Evolutionary conservation across 305 asterid species (phyloP).

Genomic region (Rubia peregrina): DNA sequence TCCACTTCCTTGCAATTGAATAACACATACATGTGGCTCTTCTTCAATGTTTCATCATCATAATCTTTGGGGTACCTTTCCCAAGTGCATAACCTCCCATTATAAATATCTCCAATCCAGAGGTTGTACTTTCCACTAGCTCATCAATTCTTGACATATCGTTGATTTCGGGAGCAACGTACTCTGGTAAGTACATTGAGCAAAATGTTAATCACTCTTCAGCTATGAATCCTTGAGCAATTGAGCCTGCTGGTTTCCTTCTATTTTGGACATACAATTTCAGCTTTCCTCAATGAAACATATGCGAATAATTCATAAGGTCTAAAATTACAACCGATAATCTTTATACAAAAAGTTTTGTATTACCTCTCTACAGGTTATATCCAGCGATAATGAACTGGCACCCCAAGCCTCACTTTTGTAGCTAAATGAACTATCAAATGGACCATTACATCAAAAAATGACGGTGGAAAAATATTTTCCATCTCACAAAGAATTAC

Average conservation of each 20-base stretch:
- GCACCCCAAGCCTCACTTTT: not conserved
- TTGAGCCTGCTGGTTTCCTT: not conserved
- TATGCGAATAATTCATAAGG: too few species aligned
- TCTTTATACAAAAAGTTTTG: not conserved
- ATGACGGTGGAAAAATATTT: not conserved
- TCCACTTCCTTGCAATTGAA: not conserved
- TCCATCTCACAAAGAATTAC: not conserved
- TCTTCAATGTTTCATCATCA: not conserved
- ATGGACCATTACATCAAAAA: not conserved
- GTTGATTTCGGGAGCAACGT: not conserved
- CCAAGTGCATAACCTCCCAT: not conserved
- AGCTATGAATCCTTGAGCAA: not conserved
- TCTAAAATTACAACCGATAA: not conserved
- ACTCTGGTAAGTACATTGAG: not conserved
- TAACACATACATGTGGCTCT: not conserved
- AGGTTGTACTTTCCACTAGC: not conserved
- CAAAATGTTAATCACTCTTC: not conserved
- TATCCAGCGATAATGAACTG: constrained; percentile 16
- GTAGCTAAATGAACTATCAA: not conserved
- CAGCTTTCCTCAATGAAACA: not conserved
- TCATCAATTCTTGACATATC: not conserved
- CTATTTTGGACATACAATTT: not conserved
- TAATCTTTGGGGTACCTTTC: not conserved
- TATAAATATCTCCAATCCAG: not conserved
- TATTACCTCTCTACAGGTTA: constrained; percentile 20